phyloP scores from a whole-genome alignment of 2,329 filamentous ascomycete genomes.

The Ophiostoma populinum region DNA sequence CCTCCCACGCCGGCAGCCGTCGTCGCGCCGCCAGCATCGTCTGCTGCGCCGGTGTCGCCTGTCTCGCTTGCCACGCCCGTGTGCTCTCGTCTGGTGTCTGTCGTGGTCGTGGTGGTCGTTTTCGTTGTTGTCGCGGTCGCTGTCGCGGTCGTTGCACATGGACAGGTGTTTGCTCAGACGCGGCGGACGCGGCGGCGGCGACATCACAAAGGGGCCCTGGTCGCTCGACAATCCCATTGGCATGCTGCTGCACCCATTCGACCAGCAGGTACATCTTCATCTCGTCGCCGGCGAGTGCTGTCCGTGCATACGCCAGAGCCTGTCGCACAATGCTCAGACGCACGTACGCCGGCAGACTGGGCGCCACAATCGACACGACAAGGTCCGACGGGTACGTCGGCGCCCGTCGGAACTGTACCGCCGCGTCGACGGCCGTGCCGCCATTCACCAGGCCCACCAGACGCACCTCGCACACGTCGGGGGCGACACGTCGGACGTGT shows the following conservation, averaged over 20 bases:
- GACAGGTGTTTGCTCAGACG: slow-evolving; percentile 37
- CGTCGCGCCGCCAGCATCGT: slow-evolving; percentile 60
- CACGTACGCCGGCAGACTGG: slow-evolving; percentile 72
- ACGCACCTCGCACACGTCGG: slow-evolving; percentile 51
- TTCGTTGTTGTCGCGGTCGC: neutral
- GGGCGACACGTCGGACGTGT: slow-evolving; percentile 42
- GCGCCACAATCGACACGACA: slow-evolving; percentile 50
- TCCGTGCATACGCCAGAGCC: slow-evolving; percentile 51
- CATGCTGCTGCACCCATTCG: slow-evolving; percentile 79
- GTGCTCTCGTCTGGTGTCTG: slow-evolving; percentile 41
- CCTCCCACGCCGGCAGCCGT: slow-evolving; percentile 72
- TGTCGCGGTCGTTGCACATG: too few species aligned
- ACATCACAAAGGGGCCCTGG: slow-evolving; percentile 76
- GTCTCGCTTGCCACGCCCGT: slow-evolving; percentile 52
- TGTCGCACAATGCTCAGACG: slow-evolving; percentile 74
- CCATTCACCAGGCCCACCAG: slow-evolving; percentile 40
- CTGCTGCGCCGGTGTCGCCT: slow-evolving; percentile 46
- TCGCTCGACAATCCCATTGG: slow-evolving; percentile 65
- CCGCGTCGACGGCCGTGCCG: slow-evolving; percentile 30
- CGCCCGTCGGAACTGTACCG: slow-evolving; percentile 52
- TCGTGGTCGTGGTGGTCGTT: too few species aligned
- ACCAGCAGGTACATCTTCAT: slow-evolving; percentile 79
- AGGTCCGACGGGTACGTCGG: slow-evolving; percentile 53
- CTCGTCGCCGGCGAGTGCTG: slow-evolving; percentile 60
- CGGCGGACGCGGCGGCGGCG: slow-evolving; percentile 55